Conservation (phyloP, 768 basidiomycete genomes). For the Boletellus ananiceps region DNA sequence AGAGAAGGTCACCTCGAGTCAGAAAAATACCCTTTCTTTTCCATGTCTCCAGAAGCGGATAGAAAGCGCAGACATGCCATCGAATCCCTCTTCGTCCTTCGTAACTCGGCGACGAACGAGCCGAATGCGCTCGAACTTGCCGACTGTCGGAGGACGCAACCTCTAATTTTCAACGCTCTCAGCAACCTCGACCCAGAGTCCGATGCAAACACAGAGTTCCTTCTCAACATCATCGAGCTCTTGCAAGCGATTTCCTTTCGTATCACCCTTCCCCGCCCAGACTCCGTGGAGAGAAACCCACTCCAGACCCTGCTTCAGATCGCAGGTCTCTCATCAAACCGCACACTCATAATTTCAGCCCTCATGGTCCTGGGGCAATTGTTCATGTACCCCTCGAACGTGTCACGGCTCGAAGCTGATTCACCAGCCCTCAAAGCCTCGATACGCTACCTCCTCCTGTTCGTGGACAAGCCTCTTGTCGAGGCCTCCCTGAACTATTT, state of each 20-base stretch:
- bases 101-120: conserved; percentile 77
- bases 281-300: conserved; percentile 43
- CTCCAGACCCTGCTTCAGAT: conserved; percentile 54
- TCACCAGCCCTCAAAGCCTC: conserved; percentile 61
- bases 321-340: conserved; percentile 56
- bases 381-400: conserved; percentile 58
- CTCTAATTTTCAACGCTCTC: conserved; percentile 62
- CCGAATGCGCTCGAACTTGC: conserved; percentile 61
- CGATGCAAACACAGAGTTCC: conserved; percentile 69
- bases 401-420: conserved; percentile 45
- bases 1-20: conserved; percentile 51
- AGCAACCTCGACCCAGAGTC: conserved; percentile 52
- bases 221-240: conserved; percentile 68
- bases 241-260: conserved; percentile 56
- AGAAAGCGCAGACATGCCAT: conserved; percentile 70
- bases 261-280: conserved; percentile 35
- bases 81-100: conserved; percentile 79
- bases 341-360: conserved; percentile 68
- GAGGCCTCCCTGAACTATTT: conserved; percentile 72
- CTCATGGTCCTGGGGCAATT: conserved; percentile 57
- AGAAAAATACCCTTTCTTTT: conserved; percentile 49
- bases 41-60: conserved; percentile 45
- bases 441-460: conserved; percentile 68
- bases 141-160: conserved; percentile 54
- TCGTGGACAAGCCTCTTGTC: conserved; percentile 62